These are phyloP conservation scores for Candida insectorum DNA, from an alignment of 805 yeast species.

Conservation along the genomic window DNA sequence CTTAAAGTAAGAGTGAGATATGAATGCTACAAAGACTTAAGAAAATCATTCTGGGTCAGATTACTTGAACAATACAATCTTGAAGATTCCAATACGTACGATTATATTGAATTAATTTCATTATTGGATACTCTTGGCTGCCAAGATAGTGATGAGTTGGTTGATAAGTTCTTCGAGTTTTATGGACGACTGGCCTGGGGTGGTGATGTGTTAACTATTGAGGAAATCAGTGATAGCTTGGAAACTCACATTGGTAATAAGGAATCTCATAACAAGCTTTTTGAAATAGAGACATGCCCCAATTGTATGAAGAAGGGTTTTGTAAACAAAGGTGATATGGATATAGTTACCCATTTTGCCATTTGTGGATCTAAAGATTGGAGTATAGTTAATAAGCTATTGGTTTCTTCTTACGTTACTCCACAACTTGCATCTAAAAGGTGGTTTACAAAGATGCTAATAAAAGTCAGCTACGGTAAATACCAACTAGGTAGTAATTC, in stretches of 20 bases:
- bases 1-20: constrained; percentile 61
- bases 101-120: constrained; percentile 58
- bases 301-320: constrained; percentile 65
- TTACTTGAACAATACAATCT: constrained; percentile 53
- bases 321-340: constrained; percentile 52
- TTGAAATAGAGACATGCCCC: constrained; percentile 74
- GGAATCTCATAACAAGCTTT: constrained; percentile 36
- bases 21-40: constrained; percentile 59
- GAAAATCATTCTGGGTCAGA: constrained; percentile 68
- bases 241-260: constrained; percentile 34
- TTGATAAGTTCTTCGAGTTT: constrained; percentile 48
- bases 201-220: constrained; percentile 46
- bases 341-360: constrained; percentile 82
- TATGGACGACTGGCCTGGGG: constrained; percentile 48
- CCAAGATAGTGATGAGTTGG: constrained; percentile 49
- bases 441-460: constrained; percentile 82
- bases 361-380: constrained; percentile 79
- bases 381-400: constrained; percentile 61
- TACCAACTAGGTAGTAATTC: constrained; percentile 73
- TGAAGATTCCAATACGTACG: constrained; percentile 39
- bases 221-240: constrained; percentile 45
- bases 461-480: constrained; percentile 85
- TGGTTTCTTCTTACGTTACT: constrained; percentile 70
- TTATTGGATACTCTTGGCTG: constrained; percentile 65
- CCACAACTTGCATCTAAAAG: constrained; percentile 78